Conservation (phyloP, 2,329 filamentous ascomycete genomes). For the Fusarium udum region DNA sequence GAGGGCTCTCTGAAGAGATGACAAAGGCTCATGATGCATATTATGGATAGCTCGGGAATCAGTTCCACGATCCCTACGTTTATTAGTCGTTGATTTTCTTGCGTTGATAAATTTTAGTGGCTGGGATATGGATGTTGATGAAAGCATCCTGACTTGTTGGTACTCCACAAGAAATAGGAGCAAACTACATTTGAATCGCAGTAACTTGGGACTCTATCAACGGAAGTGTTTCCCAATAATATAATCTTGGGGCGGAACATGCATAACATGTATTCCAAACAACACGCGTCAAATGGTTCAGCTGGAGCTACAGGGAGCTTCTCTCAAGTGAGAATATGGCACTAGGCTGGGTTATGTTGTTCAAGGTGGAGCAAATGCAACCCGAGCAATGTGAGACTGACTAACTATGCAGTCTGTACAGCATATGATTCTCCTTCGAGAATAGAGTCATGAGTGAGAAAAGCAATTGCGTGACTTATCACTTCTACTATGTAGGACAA, state of each 20-base stretch:
- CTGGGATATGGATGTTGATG: neutral
- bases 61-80: neutral
- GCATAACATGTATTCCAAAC: neutral
- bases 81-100: neutral
- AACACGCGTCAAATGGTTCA: neutral
- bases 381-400: neutral
- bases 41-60: slow-evolving; percentile 10
- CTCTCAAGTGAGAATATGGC: neutral
- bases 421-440: neutral
- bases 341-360: neutral
- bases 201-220: neutral
- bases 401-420: neutral
- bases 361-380: neutral
- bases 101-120: neutral
- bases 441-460: neutral
- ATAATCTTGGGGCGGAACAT: neutral
- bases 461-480: neutral
- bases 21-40: slow-evolving; percentile 32
- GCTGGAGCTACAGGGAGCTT: neutral
- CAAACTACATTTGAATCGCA: neutral
- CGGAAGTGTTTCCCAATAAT: neutral
- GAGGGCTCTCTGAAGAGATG: slow-evolving; percentile 48
- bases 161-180: neutral
- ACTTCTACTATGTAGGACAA: neutral
- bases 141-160: neutral